These are phyloP conservation scores for Musa schizocarpa DNA, from an alignment of 176 grass and related monocot species.

Conservation along the genomic window DNA sequence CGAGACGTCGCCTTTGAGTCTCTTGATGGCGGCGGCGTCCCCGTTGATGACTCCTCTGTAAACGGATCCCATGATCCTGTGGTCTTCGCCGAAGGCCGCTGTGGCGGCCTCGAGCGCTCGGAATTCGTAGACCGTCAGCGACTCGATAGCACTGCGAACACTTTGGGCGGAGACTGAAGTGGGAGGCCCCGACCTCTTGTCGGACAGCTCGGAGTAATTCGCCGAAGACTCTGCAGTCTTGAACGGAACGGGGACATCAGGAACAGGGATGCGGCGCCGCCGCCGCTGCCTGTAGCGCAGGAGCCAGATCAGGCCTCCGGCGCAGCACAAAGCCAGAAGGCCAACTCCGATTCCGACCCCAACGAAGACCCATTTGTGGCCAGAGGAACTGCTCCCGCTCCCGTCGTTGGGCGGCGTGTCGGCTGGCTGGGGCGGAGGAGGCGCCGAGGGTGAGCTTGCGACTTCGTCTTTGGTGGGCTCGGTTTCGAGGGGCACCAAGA, in stretches of 20 bases:
- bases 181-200: background rate
- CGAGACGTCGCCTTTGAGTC: constrained; percentile 55
- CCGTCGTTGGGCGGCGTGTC: background rate
- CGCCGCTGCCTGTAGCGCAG: constrained; percentile 12
- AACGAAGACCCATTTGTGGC: constrained; percentile 31
- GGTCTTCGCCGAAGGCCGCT: constrained; percentile 38
- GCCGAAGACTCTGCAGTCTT: background rate
- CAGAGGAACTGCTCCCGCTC: background rate
- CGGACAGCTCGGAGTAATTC: constrained; percentile 23
- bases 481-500: constrained; percentile 57
- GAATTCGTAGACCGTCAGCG: constrained; percentile 55
- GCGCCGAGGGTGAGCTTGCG: constrained; percentile 18
- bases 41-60: constrained; percentile 67
- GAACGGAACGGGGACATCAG: constrained; percentile 9
- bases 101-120: constrained; percentile 59
- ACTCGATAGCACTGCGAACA: constrained; percentile 39
- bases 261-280: background rate
- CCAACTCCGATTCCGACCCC: constrained; percentile 45
- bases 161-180: constrained; percentile 25
- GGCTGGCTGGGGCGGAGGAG: background rate
- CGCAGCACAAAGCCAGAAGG: constrained; percentile 19
- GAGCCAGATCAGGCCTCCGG: constrained; percentile 20
- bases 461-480: constrained; percentile 41
- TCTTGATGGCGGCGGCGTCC: constrained; percentile 59
- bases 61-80: constrained; percentile 38